Conservation (phyloP, 2,329 filamentous ascomycete genomes). For the Fusarium duplospermum region DNA sequence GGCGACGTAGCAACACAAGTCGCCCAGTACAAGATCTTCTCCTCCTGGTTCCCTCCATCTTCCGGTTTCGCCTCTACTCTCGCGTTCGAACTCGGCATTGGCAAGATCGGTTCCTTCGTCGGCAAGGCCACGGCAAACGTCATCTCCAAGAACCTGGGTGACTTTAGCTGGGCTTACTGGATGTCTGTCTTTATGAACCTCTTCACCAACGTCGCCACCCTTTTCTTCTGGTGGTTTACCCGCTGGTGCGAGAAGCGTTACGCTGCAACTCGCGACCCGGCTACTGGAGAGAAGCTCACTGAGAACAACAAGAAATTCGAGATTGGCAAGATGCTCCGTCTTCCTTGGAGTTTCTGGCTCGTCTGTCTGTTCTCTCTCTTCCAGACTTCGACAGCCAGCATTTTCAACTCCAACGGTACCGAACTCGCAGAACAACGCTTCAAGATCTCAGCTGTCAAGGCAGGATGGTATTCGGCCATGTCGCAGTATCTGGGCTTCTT, state of each 20-base stretch:
- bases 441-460: conserved; percentile 63
- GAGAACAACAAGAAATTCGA: conserved; percentile 71
- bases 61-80: conserved; percentile 72
- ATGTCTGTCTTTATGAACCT: conserved; percentile 72
- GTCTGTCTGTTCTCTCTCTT: conserved; percentile 67
- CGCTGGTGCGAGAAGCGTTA: conserved; percentile 62
- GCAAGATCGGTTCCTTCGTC: conserved; percentile 70
- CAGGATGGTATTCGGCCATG: conserved; percentile 70
- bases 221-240: conserved; percentile 67
- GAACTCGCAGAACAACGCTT: conserved; percentile 71
- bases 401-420: conserved; percentile 69
- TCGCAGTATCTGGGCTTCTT: conserved; percentile 69
- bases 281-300: conserved; percentile 69
- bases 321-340: conserved; percentile 62
- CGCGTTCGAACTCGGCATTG: conserved; percentile 69
- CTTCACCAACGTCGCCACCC: conserved; percentile 68
- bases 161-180: conserved; percentile 74
- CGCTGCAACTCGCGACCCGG: conserved; percentile 60
- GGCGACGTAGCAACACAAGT: conserved; percentile 74
- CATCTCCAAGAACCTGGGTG: conserved; percentile 65
- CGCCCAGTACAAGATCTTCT: conserved; percentile 74
- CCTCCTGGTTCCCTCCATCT: conserved; percentile 71
- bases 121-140: conserved; percentile 71
- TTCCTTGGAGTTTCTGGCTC: conserved; percentile 71
- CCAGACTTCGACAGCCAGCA: conserved; percentile 65